Conservation (phyloP, 306 rosid genomes). For the Senna siamea region DNA sequence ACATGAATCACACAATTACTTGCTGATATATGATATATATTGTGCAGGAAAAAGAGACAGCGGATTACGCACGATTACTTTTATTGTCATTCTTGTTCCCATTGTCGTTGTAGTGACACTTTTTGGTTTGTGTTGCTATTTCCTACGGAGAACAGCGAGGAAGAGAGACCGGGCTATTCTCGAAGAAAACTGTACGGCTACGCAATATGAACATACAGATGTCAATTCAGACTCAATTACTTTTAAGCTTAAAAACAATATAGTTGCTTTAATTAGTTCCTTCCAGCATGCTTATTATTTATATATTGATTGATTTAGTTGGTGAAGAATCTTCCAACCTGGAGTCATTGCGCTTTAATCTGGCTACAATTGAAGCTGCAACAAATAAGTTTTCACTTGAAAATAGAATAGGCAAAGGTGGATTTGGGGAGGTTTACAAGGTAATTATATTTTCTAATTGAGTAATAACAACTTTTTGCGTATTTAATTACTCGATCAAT, state of each 20-base stretch:
- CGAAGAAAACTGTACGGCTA: background rate
- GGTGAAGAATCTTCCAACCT: background rate
- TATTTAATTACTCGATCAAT: too few species aligned
- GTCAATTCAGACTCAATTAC: too few species aligned
- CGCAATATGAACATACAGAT: too few species aligned
- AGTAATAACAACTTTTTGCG: too few species aligned
- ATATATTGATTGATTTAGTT: background rate
- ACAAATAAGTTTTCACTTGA: background rate
- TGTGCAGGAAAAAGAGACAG: background rate
- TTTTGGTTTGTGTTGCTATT: background rate
- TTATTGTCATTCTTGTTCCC: background rate
- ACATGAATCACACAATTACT: background rate
- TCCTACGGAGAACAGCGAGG: background rate
- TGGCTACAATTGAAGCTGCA: too few species aligned
- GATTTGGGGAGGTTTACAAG: slow-evolving; percentile 7
- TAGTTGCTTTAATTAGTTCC: background rate
- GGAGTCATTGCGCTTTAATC: too few species aligned
- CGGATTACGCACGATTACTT: background rate
- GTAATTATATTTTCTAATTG: background rate
- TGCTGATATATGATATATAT: too few species aligned
- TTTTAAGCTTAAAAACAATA: background rate
- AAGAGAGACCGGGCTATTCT: background rate
- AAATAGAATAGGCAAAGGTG: background rate
- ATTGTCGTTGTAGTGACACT: background rate
- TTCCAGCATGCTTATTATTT: background rate